phyloP scores from a whole-genome alignment of 2,329 filamentous ascomycete species.

The Fusarium transvaalense region DNA sequence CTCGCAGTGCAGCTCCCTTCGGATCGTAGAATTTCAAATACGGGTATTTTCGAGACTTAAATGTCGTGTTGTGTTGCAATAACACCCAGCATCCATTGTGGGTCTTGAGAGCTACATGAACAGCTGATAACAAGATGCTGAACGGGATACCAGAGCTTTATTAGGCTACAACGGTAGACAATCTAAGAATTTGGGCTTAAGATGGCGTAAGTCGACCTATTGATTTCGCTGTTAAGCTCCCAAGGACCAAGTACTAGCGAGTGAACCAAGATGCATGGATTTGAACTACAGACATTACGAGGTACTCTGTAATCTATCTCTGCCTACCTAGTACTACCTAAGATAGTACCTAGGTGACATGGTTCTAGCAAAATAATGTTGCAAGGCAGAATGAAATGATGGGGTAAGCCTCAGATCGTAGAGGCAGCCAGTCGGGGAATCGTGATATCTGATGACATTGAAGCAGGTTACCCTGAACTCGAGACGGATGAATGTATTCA shows the following conservation, averaged over 20 bases:
- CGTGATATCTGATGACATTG: constrained; percentile 10
- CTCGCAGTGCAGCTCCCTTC: constrained; percentile 6
- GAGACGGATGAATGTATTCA: constrained; percentile 1
- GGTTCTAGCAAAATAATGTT: neutral
- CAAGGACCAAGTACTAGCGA: no score
- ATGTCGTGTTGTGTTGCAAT: constrained; percentile 43
- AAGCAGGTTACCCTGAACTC: constrained; percentile 2
- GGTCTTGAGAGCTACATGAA: constrained; percentile 8
- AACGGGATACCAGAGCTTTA: neutral
- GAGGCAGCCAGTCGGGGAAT: neutral
- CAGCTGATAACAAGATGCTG: constrained; percentile 18
- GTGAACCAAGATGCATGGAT: neutral
- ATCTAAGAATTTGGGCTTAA: no score
- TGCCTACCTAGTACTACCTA: no score
- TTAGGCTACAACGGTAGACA: no score
- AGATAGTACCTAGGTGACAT: no score
- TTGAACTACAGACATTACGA: neutral
- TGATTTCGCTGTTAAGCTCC: no score
- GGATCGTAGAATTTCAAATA: constrained; percentile 30
- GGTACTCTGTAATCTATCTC: neutral
- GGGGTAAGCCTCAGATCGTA: constrained; percentile 11
- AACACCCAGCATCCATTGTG: constrained; percentile 19
- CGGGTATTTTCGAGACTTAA: constrained; percentile 36
- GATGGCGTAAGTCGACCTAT: no score
- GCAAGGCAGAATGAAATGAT: neutral